Evolutionary conservation across 2,329 filamentous ascomycete genomes (phyloP).

Genomic region (Fusarium subtropicale): DNA sequence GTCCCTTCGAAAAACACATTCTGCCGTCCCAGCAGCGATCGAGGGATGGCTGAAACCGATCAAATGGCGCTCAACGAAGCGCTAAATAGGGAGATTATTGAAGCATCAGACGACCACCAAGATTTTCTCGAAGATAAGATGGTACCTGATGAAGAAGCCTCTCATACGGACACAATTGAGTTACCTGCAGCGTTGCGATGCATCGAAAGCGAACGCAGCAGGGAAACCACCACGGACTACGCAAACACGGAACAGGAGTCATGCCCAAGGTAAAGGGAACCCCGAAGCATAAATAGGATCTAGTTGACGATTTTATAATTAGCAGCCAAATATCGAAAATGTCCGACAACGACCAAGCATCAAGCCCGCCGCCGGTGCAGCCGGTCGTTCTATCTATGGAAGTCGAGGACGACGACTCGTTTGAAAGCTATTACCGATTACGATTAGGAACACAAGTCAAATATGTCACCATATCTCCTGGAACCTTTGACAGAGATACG

Average conservation of each 20-base stretch:
- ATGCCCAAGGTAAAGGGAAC: no score
- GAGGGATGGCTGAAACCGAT: conserved; percentile 73
- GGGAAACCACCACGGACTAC: conserved; percentile 88
- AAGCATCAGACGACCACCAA: conserved; percentile 74
- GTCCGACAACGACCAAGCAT: background rate
- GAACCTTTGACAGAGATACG: background rate
- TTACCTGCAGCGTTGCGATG: conserved; percentile 92
- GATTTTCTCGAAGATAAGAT: conserved; percentile 88
- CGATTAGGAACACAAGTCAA: background rate
- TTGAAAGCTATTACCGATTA: background rate
- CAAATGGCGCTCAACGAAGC: conserved; percentile 73
- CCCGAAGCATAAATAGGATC: no score
- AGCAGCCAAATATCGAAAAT: background rate
- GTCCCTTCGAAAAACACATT: conserved; percentile 37
- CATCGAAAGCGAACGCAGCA: conserved; percentile 86
- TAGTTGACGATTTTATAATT: no score
- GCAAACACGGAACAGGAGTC: conserved; percentile 59
- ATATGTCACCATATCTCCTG: background rate
- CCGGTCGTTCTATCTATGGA: background rate
- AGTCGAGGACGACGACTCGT: background rate
- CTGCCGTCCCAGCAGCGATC: conserved; percentile 53
- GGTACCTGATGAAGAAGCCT: conserved; percentile 80
- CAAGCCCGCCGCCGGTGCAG: background rate
- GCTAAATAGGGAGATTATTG: conserved; percentile 82
- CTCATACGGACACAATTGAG: conserved; percentile 88